Conservation (phyloP, 192 early-diverging fungal species). For the Podila horticola region DNA sequence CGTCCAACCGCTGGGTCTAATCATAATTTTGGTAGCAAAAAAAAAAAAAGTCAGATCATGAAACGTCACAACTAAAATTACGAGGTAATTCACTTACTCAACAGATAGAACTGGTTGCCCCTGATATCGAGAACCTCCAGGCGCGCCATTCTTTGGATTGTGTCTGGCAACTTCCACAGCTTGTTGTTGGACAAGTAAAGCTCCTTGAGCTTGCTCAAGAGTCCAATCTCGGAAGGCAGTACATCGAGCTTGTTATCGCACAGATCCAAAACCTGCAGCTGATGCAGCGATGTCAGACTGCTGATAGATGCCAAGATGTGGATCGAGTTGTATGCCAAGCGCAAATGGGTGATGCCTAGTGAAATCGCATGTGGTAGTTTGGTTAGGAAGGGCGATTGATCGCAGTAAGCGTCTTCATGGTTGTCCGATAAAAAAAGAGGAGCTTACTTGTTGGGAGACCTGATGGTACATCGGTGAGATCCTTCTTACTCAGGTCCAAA, state of each 20-base stretch:
- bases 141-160: constrained; percentile 36
- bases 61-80: background rate
- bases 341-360: constrained; percentile 46
- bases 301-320: constrained; percentile 17
- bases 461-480: constrained; percentile 29
- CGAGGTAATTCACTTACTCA: constrained; percentile 30
- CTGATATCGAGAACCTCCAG: constrained; percentile 53
- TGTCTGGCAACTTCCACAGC: constrained; percentile 45
- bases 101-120: constrained; percentile 35
- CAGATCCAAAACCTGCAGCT: constrained; percentile 50
- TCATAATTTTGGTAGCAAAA: background rate
- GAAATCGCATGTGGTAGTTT: background rate
- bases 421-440: background rate
- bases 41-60: background rate
- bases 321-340: constrained; percentile 41
- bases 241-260: constrained; percentile 50
- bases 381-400: background rate
- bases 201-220: constrained; percentile 41
- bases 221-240: constrained; percentile 48
- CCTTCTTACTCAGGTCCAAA: constrained; percentile 42
- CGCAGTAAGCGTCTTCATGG: background rate
- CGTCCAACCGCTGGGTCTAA: constrained; percentile 31
- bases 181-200: constrained; percentile 46
- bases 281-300: constrained; percentile 23
- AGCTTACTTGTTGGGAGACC: constrained; percentile 31